Base-by-base conservation (phyloP, 192 early-diverging fungal species). In the Coemansia sp. region DNA sequence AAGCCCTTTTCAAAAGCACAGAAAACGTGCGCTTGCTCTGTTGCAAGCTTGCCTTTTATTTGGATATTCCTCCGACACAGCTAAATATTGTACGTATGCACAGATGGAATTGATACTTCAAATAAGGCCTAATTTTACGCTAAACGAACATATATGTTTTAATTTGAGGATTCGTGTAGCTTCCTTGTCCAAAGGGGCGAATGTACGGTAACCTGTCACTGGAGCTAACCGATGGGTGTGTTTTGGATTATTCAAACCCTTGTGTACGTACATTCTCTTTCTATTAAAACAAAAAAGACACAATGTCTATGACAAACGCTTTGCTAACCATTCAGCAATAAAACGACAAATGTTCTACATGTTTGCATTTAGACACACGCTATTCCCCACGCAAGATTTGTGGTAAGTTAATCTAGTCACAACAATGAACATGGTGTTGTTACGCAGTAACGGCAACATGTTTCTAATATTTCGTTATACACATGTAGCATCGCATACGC, bases 1-100 rank as follows among this genome's bases (percentile, higher is more conserved):
- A 65, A 16, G 4, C 20, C 0, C 59, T 80, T 13, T 60, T 80
- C 25, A 67, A 71, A 51, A 74, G 68, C 35, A 64, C 66, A 3
- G 68, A 70, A 28, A 80, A 80, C 34, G 77, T 80, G 45, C 65
- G 72, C 28, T 29, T 23, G 20, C 61, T 74, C 3, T 80, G 77
- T 52, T 57, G 58, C 23, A 62, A 65, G 46, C 10, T 80, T 6
- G 71, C 77, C 0, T 53, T 67, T 31, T 74, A 55, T 25, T 51
- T 79, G 7, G 58, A 39, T 1, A 62, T 71, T 15, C 52, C 57
- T 0, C 71, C 77, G 15, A 42, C 68, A 25, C 49, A 66, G 23
- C 68, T 80, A n/a, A 67, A 68, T 48, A 74, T 79, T 48, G 70
- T 67, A 72, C 48, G 70, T 33, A 37, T 13, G 13, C 39, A 5